A percentile compares a stretch with the other conserved stretches of the same genome.
phyloP scores from a whole-genome alignment of 2,329 filamentous ascomycete genomes.

The Domatiomyces catenatus region DNA sequence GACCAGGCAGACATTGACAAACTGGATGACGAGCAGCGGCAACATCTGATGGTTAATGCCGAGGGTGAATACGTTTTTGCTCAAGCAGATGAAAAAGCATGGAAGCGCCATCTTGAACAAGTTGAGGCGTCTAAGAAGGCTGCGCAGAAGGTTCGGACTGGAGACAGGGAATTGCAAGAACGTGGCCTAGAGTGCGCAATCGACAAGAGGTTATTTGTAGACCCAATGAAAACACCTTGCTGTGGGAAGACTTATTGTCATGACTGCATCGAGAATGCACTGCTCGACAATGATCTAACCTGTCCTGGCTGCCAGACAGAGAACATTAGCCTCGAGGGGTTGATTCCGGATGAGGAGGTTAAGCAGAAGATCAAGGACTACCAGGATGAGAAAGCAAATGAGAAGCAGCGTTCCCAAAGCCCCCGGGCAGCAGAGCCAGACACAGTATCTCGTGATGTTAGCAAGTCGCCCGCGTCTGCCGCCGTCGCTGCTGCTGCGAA shows the following conservation, averaged over 20 bases:
- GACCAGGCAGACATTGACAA: constrained; percentile 54
- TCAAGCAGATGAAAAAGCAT: constrained; percentile 84
- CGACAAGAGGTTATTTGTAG: constrained; percentile 96
- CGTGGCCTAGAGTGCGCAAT: constrained; percentile 82
- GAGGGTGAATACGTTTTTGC: constrained; percentile 96
- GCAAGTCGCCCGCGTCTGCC: constrained; percentile 10
- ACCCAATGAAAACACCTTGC: constrained; percentile 97
- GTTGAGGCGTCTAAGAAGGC: constrained; percentile 68
- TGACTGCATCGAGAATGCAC: constrained; percentile 97
- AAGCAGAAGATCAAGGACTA: constrained; percentile 66
- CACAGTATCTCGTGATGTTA: constrained; percentile 11
- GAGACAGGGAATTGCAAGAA: constrained; percentile 75
- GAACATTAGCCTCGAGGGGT: constrained; percentile 82
- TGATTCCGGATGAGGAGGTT: constrained; percentile 66
- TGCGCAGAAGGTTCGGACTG: constrained; percentile 59
- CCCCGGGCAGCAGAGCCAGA: constrained; percentile 7
- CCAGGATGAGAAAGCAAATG: constrained; percentile 37
- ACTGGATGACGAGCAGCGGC: constrained; percentile 60
- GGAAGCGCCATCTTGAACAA: constrained; percentile 94
- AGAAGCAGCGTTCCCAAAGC: constrained; percentile 24
- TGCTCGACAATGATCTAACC: constrained; percentile 95
- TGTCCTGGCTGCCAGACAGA: constrained; percentile 86
- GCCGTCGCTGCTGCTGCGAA: background rate
- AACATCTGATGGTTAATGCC: constrained; percentile 92
- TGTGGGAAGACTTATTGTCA: constrained; percentile 98